A percentile compares a stretch with the other conserved stretches of the same genome.
These are phyloP conservation scores for Kluyveromyces starmeri DNA, from an alignment of 805 yeast species.

Conservation along the genomic window DNA sequence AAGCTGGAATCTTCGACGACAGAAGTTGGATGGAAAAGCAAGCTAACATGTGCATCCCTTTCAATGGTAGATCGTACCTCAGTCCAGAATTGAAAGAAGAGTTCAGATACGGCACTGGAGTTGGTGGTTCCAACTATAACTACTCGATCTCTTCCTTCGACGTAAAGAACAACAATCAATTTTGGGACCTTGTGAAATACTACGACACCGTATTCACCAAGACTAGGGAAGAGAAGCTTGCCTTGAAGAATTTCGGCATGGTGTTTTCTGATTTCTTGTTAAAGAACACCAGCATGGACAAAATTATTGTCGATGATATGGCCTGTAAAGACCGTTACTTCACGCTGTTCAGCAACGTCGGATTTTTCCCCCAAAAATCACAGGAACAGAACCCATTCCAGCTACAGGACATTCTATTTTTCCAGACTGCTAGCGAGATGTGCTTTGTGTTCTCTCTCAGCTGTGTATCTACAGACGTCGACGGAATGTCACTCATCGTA, in stretches of 20 bases:
- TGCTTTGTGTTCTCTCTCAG: slow-evolving; percentile 16
- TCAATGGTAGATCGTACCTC: slow-evolving; percentile 13
- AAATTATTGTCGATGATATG: slow-evolving; percentile 11
- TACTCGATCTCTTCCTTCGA: slow-evolving; percentile 16
- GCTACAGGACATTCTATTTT: slow-evolving; percentile 15
- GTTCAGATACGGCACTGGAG: slow-evolving; percentile 20
- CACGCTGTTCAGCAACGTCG: slow-evolving; percentile 21
- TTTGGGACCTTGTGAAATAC: slow-evolving; percentile 17
- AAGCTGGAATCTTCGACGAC: slow-evolving; percentile 13
- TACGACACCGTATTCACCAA: slow-evolving; percentile 11
- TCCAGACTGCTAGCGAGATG: slow-evolving; percentile 19
- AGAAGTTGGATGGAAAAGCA: slow-evolving; percentile 14
- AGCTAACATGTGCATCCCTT: slow-evolving; percentile 14
- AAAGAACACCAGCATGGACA: slow-evolving; percentile 16
- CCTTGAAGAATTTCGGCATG: slow-evolving; percentile 15
- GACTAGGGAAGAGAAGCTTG: slow-evolving; percentile 13
- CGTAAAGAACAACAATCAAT: slow-evolving; percentile 8
- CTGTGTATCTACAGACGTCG: slow-evolving; percentile 14
- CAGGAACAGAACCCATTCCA: slow-evolving; percentile 3
- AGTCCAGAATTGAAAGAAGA: slow-evolving; percentile 10
- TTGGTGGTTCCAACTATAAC: slow-evolving; percentile 22
- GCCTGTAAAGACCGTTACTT: slow-evolving; percentile 17
- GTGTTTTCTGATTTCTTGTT: slow-evolving; percentile 15
- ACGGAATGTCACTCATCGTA: slow-evolving; percentile 18
- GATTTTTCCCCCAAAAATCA: slow-evolving; percentile 9